phyloP scores from a whole-genome alignment of 345 rosid genomes.

The Alliaria petiolata region DNA sequence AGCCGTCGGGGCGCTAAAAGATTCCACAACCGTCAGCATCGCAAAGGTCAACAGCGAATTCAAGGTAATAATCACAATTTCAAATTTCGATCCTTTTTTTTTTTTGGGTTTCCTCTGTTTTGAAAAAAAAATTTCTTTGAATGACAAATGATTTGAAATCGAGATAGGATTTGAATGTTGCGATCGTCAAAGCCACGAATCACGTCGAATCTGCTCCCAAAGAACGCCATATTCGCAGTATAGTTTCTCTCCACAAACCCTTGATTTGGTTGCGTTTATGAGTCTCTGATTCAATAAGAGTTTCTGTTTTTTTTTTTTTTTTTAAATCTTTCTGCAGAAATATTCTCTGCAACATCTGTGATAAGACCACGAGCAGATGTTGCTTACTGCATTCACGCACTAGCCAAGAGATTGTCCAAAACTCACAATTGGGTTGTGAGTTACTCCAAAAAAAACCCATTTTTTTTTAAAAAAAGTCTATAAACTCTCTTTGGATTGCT shows the following conservation, averaged over 20 bases:
- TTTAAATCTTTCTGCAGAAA: slow-evolving; percentile 55
- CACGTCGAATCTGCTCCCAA: slow-evolving; percentile 90
- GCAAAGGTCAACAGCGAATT: slow-evolving; percentile 96
- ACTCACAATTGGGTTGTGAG: slow-evolving; percentile 94
- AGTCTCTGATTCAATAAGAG: neutral
- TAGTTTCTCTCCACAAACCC: neutral
- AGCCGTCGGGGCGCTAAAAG: slow-evolving; percentile 94
- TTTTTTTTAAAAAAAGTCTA: neutral
- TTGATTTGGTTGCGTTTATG: slow-evolving; percentile 2
- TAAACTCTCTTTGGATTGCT: neutral
- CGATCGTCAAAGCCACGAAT: slow-evolving; percentile 91
- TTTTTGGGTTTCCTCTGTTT: neutral
- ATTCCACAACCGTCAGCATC: slow-evolving; percentile 88
- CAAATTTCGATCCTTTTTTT: neutral
- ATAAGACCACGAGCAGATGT: slow-evolving; percentile 95
- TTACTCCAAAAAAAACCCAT: neutral
- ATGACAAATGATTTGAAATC: neutral
- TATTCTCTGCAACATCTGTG: slow-evolving; percentile 79
- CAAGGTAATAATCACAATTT: slow-evolving; percentile 48
- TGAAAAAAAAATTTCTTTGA: no score
- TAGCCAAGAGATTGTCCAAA: slow-evolving; percentile 78
- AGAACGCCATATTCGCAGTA: slow-evolving; percentile 85
- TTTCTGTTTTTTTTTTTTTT: neutral
- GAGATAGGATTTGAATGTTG: slow-evolving; percentile 86
- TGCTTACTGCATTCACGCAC: slow-evolving; percentile 93